Conservation (phyloP, 2,329 filamentous ascomycete species). For the Phymatotrichopsis omnivora region DNA sequence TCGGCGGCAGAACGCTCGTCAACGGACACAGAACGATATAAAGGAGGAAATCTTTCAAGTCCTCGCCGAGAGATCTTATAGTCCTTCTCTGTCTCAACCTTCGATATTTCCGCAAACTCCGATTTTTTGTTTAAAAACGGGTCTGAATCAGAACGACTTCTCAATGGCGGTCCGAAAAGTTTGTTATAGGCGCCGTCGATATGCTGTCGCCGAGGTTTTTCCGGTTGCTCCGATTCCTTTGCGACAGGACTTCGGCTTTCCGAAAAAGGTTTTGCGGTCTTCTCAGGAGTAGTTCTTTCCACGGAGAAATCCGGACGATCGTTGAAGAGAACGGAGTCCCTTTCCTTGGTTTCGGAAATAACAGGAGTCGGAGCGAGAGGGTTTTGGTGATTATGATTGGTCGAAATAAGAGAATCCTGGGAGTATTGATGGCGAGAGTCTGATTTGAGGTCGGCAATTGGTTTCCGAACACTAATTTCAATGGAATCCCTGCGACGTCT, state of each 20-base stretch:
- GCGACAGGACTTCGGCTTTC: too few relatives aligned
- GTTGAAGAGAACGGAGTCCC: constrained; percentile 9
- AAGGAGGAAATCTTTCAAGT: too few relatives aligned
- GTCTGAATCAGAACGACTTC: not conserved
- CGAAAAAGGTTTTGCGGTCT: too few relatives aligned
- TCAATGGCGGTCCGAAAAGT: constrained; percentile 22
- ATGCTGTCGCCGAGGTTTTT: not conserved
- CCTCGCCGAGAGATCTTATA: not conserved
- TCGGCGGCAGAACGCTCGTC: constrained; percentile 2
- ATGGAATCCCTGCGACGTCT: constrained; percentile 6
- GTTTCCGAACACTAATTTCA: constrained; percentile 10
- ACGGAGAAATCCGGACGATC: constrained; percentile 4
- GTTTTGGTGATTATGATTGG: constrained; percentile 5
- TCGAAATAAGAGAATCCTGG: constrained; percentile 20
- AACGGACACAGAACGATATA: too few relatives aligned
- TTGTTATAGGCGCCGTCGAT: constrained; percentile 11
- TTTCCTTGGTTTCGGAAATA: constrained; percentile 10
- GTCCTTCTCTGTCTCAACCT: not conserved
- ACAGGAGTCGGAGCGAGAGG: constrained; percentile 8
- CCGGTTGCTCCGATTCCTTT: not conserved
- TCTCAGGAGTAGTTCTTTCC: not conserved
- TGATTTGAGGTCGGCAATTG: constrained; percentile 2
- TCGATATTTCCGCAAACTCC: not conserved
- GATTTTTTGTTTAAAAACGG: not conserved
- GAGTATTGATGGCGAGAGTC: constrained; percentile 19